Base-by-base conservation (phyloP, 1,284 basidiomycete genomes). In the Sporisorium graminicola region DNA sequence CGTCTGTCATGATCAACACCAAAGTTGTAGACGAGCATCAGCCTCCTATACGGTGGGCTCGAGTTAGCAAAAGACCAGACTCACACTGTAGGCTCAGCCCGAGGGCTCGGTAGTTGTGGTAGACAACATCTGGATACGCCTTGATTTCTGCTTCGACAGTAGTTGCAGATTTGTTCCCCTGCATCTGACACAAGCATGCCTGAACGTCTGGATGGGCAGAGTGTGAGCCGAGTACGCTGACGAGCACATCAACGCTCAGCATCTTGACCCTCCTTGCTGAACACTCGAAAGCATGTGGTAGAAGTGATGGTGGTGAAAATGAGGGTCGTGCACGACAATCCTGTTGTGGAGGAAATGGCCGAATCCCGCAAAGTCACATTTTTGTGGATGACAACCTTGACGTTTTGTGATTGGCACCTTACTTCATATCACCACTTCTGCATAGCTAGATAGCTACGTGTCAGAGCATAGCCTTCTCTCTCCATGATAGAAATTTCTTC, bases 1-100 rank as follows among this genome's bases (percentile, higher is more conserved):
- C 73, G 49, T 58, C 72, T 74, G 43, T 20, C 18, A 4, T 2
- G 5, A 3, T 29, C 16, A 54, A 8, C 22, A 29, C 4, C 12
- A 29, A n/a, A n/a, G 33, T 9, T 0, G 35, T 10, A 13, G 16
- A 5, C 3, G 14, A 26, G 6, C 3, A 27, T 53, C 52, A 52
- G 31, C 33, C 37, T 37, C n/a, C 20, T 8, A 5, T 18, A 7
- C 20, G 13, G n/a, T 6, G 3, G 9, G 13, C 20, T 16, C 22
- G n/a, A 40, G 16, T 20, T 9, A 2, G 33, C 16, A 14, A 1
- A n/a, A 27, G 20, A 8, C 26, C 37, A 14, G 10, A 60, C 73
- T 70, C 33, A 75, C 67, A 76, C 37, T 76, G 73, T 5, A 76
- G 51, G 51, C 73, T 76, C 13, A 76, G 22, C 3, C 73, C 73